A percentile compares a stretch with the other conserved stretches of the same genome.
Evolutionary conservation across 306 rosid species (phyloP).

Genomic region (Pyrus communis): DNA sequence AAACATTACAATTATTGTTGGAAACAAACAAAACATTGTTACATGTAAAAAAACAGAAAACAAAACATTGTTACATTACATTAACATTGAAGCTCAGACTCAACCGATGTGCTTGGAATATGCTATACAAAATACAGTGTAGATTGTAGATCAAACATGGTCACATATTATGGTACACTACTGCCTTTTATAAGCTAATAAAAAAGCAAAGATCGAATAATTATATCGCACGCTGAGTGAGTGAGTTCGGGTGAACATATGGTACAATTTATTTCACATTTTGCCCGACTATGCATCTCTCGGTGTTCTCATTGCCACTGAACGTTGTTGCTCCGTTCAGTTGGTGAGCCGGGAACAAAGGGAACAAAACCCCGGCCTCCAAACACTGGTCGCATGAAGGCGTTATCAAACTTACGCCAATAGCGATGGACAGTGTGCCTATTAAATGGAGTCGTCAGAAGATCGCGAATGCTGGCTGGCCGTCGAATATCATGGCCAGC

Average conservation of each 20-base stretch:
- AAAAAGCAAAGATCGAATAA: background rate
- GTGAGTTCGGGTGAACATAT: slow-evolving; percentile 5
- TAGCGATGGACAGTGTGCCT: slow-evolving; percentile 73
- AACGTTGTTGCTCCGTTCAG: slow-evolving; percentile 23
- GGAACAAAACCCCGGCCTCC: slow-evolving; percentile 98
- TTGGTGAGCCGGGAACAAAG: slow-evolving; percentile 51
- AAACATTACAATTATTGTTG: background rate
- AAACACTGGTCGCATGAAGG: slow-evolving; percentile 89
- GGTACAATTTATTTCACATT: slow-evolving; percentile 23
- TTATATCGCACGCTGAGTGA: slow-evolving; percentile 1
- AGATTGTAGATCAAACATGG: too few species aligned
- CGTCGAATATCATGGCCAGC: slow-evolving; percentile 21
- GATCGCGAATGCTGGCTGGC: slow-evolving; percentile 62
- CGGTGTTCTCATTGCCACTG: slow-evolving; percentile 37
- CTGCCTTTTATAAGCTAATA: slow-evolving; percentile 18
- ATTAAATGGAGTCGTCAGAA: slow-evolving; percentile 46
- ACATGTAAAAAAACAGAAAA: background rate
- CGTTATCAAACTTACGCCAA: slow-evolving; percentile 85
- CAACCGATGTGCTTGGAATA: background rate
- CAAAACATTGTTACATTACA: background rate
- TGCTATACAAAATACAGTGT: slow-evolving; percentile 3
- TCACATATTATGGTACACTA: slow-evolving; percentile 8
- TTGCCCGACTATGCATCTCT: background rate
- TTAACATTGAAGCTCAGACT: background rate
- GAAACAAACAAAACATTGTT: background rate